These are phyloP conservation scores for Beauveria rudraprayagi DNA, from an alignment of 2,329 filamentous ascomycete genomes.

Conservation along the genomic window DNA sequence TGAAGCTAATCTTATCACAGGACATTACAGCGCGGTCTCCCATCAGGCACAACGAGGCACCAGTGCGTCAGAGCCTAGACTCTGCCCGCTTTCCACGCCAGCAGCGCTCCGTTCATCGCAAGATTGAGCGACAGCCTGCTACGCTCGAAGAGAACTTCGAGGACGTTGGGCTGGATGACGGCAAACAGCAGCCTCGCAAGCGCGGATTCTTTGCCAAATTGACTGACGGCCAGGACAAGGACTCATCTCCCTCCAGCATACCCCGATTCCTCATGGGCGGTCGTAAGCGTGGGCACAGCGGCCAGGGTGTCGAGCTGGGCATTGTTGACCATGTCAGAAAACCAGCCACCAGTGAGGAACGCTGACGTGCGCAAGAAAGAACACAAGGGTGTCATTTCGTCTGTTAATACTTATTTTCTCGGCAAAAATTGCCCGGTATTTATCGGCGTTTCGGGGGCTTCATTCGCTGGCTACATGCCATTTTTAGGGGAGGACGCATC, in stretches of 20 bases:
- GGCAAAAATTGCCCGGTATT: neutral
- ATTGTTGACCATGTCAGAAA: conserved; percentile 42
- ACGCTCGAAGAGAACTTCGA: conserved; percentile 78
- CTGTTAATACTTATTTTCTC: neutral
- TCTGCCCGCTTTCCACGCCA: conserved; percentile 57
- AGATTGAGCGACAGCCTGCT: conserved; percentile 51
- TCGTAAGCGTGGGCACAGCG: conserved; percentile 58
- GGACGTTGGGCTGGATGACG: conserved; percentile 81
- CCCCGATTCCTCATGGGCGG: conserved; percentile 60
- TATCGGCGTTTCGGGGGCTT: neutral
- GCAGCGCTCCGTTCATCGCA: conserved; percentile 51
- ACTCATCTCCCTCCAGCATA: conserved; percentile 30
- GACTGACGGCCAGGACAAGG: conserved; percentile 46
- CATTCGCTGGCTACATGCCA: neutral
- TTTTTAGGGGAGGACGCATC: neutral
- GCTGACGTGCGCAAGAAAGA: neutral
- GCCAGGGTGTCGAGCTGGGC: conserved; percentile 63
- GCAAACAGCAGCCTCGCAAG: conserved; percentile 43
- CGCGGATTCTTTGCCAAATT: conserved; percentile 72
- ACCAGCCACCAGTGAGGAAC: conserved; percentile 12
- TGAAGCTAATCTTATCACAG: conserved; percentile 35
- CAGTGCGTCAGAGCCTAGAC: conserved; percentile 73
- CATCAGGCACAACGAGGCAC: conserved; percentile 50
- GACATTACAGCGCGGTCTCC: conserved; percentile 87
- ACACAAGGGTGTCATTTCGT: neutral